Conservation (phyloP, 1,139 yeast species). For the Arxiozyma telluris region DNA sequence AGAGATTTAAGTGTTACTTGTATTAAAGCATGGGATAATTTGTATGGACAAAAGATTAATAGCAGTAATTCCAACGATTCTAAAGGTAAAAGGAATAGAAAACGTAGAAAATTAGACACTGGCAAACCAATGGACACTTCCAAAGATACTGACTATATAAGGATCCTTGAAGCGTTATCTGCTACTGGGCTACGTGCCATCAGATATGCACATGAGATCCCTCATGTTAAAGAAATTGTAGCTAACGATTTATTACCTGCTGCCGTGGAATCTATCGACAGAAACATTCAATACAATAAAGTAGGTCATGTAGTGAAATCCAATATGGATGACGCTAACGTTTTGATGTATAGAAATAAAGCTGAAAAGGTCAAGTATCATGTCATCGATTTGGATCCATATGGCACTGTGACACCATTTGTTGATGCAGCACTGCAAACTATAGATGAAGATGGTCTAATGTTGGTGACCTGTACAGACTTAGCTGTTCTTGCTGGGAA, state of each 20-base stretch:
- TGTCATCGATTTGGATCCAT: constrained; percentile 89
- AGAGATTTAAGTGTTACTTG: constrained; percentile 82
- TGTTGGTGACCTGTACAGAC: constrained; percentile 92
- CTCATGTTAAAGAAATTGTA: constrained; percentile 56
- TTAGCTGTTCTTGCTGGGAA: constrained; percentile 91
- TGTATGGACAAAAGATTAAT: constrained; percentile 34
- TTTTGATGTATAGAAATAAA: constrained; percentile 54
- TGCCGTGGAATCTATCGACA: constrained; percentile 75
- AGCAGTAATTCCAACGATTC: constrained; percentile 13
- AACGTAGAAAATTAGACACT: constrained; percentile 21
- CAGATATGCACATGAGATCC: constrained; percentile 85
- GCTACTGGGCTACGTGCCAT: constrained; percentile 95
- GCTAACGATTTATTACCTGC: constrained; percentile 85
- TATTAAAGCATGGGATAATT: constrained; percentile 74
- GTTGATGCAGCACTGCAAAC: constrained; percentile 82
- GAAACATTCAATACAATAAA: constrained; percentile 61
- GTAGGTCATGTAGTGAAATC: constrained; percentile 48
- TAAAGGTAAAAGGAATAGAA: constrained; percentile 22
- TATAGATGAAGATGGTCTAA: constrained; percentile 70
- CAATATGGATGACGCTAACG: constrained; percentile 81
- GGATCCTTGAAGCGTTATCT: constrained; percentile 78
- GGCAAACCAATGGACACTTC: constrained; percentile 10
- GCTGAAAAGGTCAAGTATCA: constrained; percentile 48
- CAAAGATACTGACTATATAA: constrained; percentile 39
- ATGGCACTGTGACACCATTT: constrained; percentile 95